Percentiles rank a stretch among this genome's conserved stretches.
Evolutionary conservation across 2,329 filamentous ascomycete genomes (phyloP).

Genomic region (Cladorrhinum sp.): DNA sequence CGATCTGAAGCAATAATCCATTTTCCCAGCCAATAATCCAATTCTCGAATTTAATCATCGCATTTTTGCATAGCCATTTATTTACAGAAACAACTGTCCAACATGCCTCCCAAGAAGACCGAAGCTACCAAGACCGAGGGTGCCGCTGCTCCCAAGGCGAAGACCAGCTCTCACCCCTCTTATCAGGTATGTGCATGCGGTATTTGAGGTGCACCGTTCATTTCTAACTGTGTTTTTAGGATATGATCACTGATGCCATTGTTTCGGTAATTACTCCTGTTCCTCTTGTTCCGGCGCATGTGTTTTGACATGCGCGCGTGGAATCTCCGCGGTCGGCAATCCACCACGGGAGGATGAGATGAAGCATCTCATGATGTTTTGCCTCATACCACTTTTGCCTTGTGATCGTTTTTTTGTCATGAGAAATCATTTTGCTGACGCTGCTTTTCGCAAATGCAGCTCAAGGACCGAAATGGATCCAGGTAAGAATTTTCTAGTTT

Average conservation of each 20-base stretch:
- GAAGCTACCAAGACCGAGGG: conserved; percentile 53
- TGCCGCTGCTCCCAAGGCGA: conserved; percentile 36
- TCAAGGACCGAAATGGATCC: conserved; percentile 61
- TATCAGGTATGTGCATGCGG: conserved; percentile 51
- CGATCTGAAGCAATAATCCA: conserved; percentile 28
- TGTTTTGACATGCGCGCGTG: conserved; percentile 20
- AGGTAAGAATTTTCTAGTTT: conserved; percentile 37
- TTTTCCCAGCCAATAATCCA: conserved; percentile 26
- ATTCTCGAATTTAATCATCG: not conserved
- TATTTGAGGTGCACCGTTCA: conserved; percentile 11
- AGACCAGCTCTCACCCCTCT: conserved; percentile 48
- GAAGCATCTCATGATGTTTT: conserved; percentile 15
- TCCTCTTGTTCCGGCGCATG: conserved; percentile 39
- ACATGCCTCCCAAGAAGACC: conserved; percentile 61
- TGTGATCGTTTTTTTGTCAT: not conserved
- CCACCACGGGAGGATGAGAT: conserved; percentile 16
- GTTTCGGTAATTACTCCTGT: conserved; percentile 50
- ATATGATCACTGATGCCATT: conserved; percentile 63
- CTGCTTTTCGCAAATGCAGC: conserved; percentile 41
- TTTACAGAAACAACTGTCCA: conserved; percentile 30
- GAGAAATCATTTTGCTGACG: conserved; percentile 37
- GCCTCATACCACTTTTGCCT: conserved; percentile 6
- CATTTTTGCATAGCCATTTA: conserved; percentile 18
- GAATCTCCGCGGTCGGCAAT: conserved; percentile 22
- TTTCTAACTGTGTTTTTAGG: conserved; percentile 43